Evolutionary conservation across 306 rosid species (phyloP).

Genomic region (Gastrolobium bilobum): DNA sequence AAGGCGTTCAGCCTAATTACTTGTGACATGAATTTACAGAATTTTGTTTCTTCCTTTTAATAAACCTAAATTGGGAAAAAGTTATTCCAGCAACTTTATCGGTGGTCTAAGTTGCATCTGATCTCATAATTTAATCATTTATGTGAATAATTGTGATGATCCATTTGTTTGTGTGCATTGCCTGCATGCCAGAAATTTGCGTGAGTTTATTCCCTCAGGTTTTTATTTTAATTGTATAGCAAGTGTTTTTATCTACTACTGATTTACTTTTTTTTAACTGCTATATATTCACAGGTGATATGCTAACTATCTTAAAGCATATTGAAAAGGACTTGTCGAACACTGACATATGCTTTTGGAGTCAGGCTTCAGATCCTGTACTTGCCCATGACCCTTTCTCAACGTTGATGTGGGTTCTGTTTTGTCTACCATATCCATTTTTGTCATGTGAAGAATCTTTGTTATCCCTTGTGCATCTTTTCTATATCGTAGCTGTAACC

Average conservation of each 20-base stretch:
- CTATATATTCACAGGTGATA: slow-evolving; percentile 63
- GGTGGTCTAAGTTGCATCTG: slow-evolving; percentile 16
- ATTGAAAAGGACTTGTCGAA: slow-evolving; percentile 58
- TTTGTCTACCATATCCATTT: slow-evolving; percentile 88
- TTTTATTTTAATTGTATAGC: not conserved
- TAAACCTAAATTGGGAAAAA: slow-evolving; percentile 20
- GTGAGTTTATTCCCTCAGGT: not conserved
- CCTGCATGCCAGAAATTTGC: slow-evolving; percentile 13
- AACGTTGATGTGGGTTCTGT: slow-evolving; percentile 95
- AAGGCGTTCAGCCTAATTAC: not conserved
- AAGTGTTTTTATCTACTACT: slow-evolving; percentile 19
- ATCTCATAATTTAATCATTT: not conserved
- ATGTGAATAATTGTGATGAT: slow-evolving; percentile 1
- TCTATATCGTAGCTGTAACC: slow-evolving; percentile 81
- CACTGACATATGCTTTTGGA: slow-evolving; percentile 78
- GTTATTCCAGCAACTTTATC: slow-evolving; percentile 2
- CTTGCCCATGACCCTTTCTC: slow-evolving; percentile 89
- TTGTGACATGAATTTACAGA: slow-evolving; percentile 26
- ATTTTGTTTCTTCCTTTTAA: not conserved
- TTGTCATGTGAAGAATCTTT: slow-evolving; percentile 84
- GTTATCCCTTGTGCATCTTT: slow-evolving; percentile 81
- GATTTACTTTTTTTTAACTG: slow-evolving; percentile 39
- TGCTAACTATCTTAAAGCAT: slow-evolving; percentile 64
- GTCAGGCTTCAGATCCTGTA: slow-evolving; percentile 84
- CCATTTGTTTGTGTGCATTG: slow-evolving; percentile 9